Evolutionary conservation across 768 basidiomycete genomes (phyloP), one percentile per base, ranked within the genome.

Genomic region (Tylopilus plumbeoviolaceoides): DNA sequence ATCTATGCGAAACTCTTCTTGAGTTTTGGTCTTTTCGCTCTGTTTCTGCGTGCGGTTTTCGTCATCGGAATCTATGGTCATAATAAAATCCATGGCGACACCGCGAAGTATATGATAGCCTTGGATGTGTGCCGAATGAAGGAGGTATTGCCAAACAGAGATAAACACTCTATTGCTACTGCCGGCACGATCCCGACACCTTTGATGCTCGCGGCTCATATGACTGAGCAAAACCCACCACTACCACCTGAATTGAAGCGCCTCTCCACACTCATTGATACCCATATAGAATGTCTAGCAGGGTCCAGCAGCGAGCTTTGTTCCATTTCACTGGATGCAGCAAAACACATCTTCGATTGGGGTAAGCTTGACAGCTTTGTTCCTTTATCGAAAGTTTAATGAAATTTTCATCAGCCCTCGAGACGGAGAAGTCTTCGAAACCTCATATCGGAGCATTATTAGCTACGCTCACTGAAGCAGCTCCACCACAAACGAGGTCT

Each of bases 51-150:
- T 55, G n/a, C 52, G 58, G 30, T 81, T 82, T 66, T 90, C 89
- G 20, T 72, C 71, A 59, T 91, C 91, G 25, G 91, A 92, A 62
- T 91, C 89, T 42, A 93, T 78, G 1, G 91, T 93, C 80, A 89
- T 81, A 47, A 91, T 76, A 71, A 88, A 90, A 70, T 91, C 89
- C 68, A 69, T 69, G 51, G 44, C 28, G 21, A 41, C 12, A 18
- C n/a, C n/a, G 38, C n/a, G 38, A n/a, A n/a, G n/a, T n/a, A n/a
- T 38, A 38, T 7, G 2, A 18, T 11, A 5, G 30, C 8, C 33
- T 33, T 33, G n/a, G 36, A 36, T 36, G 15, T 36, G 10, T 18
- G 38, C 12, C 7, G n/a, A 38, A 18, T n/a, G 45, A 47, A 23
- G 41, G 15, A 15, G 0, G 25, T 44, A 28, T n/a, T 35, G 14